Base-by-base conservation (phyloP, 2,329 filamentous ascomycete species). In the Clonostachys byssicola region DNA sequence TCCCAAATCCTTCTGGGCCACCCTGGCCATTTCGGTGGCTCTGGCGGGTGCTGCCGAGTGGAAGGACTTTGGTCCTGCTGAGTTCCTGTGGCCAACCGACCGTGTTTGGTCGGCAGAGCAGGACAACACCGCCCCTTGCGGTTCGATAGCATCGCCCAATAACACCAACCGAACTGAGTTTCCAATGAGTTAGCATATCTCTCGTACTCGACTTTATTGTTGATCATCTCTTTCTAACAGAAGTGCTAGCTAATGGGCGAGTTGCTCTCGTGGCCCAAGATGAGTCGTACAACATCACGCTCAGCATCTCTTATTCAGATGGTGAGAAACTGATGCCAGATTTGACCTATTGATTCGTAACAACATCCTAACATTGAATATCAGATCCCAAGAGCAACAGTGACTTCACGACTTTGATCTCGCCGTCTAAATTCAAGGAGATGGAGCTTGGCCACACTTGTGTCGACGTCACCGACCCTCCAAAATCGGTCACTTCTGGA, bases 1-100 rank as follows among this genome's bases (percentile, higher is more conserved):
- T 30, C 9, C 23, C 23, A 30, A 30, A 30, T 30, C 23, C 23
- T 9, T 30, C 8, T 30, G 23, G 23, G 23, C 23, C 23, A 30
- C 23, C 33, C 39, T 48, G 14, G 47, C 47, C 39, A 17, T 38
- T 13, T 40, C 35, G 10, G 42, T 30, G 12, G 30, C 38, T 38
- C 12, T 34, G 6, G 14, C 9, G 14, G 33, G 20, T 33, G 38
- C 36, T 14, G 30, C 44, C 18, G 40, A 51, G 44, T 43, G 42
- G 34, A 53, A 60, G 17, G 59, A 63, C 34, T 70, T 71, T 64
- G 80, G 79, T 12, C 78, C 79, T 8, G 78, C 78, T 17, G 77
- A 75, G 8, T 81, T 85, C 57, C 65, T 83, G 61, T 85, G 80
- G 80, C 81, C 80, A 5, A 57, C 68, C 13, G 79, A 83, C 60